phyloP scores from a whole-genome alignment of 2,329 filamentous ascomycete genomes.

The Diaporthe vaccinii region DNA sequence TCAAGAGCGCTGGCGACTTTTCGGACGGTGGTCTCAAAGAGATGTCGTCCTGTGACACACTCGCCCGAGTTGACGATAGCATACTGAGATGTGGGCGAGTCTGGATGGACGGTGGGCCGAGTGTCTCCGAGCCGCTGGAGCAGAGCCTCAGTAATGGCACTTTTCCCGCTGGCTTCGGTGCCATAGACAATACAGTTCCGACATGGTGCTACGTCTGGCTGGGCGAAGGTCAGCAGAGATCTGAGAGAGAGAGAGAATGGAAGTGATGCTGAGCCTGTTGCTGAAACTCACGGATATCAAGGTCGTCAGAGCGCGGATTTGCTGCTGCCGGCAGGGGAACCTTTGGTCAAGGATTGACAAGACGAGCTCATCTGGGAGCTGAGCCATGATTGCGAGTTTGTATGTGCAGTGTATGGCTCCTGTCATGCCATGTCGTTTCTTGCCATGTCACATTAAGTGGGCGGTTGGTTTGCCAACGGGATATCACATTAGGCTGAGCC shows the following conservation, averaged over 20 bases:
- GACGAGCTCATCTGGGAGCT: constrained; percentile 66
- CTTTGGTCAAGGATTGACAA: constrained; percentile 59
- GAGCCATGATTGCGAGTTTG: constrained; percentile 37
- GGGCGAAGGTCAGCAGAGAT: constrained; percentile 43
- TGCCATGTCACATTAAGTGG: background rate
- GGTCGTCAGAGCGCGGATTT: constrained; percentile 70
- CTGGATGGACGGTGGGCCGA: constrained; percentile 63
- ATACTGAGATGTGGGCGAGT: constrained; percentile 65
- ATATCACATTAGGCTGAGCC: background rate
- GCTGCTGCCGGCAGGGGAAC: constrained; percentile 70
- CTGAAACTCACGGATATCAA: constrained; percentile 63
- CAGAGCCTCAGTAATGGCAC: constrained; percentile 74
- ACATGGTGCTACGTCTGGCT: constrained; percentile 78
- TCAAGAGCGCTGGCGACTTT: constrained; percentile 70
- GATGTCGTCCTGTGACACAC: constrained; percentile 83
- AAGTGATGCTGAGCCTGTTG: constrained; percentile 44
- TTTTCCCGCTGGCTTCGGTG: constrained; percentile 89
- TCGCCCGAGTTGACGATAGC: constrained; percentile 78
- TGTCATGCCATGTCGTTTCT: background rate
- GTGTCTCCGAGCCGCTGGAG: constrained; percentile 61
- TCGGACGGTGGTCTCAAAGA: constrained; percentile 79
- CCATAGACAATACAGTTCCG: constrained; percentile 85
- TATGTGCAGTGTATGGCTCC: background rate
- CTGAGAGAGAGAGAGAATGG: background rate
- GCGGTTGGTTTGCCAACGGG: background rate